Evolutionary conservation across 345 rosid genomes (phyloP), one percentile per base, ranked within the genome.

Genomic region (Aurinia saxatilis): DNA sequence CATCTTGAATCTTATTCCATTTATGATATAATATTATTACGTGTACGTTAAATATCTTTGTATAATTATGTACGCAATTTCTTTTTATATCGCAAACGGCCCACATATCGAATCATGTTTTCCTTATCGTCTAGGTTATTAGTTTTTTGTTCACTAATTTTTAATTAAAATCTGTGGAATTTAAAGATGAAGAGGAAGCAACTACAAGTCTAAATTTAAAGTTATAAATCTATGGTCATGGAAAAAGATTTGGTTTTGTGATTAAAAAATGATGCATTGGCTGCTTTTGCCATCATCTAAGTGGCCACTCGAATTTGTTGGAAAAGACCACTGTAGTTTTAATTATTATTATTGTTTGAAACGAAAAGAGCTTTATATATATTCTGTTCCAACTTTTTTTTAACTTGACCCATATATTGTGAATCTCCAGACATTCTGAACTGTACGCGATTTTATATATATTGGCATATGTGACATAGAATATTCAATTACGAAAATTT

Each of bases 231-330:
- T 54, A 57, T 63, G 75, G 65, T 44, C 65, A 63, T 19, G 60
- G 36, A 37, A 57, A 34, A 41, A 34, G 40, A 33, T 57, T 57
- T 56, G 41, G 46, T 63, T 33, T 56, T 25, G 60, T 40, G 48
- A 63, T 57, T 19, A 40, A 57, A 64, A 49, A 48, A 63, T 40
- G 21, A 41, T 49, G 40, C 25, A 42, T 50, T 57, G 60, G 60
- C 53, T 57, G 53, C 60, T 64, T 71, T 71, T 57, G 34, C 49
- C 58, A 57, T 42, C 48, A 35, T 64, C 66, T 71, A 50, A 63
- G 65, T 63, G 70, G 55, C 70, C 75, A 71, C 61, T 71, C 65
- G 61, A 71, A 71, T 71, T 65, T 64, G 70, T 71, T 71, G 75
- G 75, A 58, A 71, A 71, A 71, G 66, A 71, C 54, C 70, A 71